Evolutionary conservation across 2,329 filamentous ascomycete genomes (phyloP).

Genomic region (Calonectria crousiana): DNA sequence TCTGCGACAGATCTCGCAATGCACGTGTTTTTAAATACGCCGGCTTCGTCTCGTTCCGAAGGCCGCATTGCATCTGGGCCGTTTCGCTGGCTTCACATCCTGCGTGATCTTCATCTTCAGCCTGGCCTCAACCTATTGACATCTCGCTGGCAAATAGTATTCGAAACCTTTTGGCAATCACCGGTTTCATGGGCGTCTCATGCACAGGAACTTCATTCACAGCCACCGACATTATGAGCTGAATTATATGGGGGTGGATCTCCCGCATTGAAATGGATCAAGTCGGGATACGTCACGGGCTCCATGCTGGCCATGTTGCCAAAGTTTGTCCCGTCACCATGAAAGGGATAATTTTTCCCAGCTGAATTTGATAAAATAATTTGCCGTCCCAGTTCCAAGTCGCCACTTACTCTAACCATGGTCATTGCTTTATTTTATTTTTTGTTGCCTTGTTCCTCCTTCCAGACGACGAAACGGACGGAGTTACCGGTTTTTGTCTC

Average conservation of each 20-base stretch:
- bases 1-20: constrained; percentile 11
- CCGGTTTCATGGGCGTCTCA: constrained; percentile 25
- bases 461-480: not conserved
- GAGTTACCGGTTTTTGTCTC: not conserved
- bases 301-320: not conserved
- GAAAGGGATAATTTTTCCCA: not conserved
- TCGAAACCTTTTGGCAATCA: not conserved
- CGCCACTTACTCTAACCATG: not conserved
- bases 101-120: constrained; percentile 14
- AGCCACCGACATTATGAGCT: constrained; percentile 6
- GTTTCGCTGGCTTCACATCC: constrained; percentile 4
- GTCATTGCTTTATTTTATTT: not conserved
- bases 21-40: not conserved
- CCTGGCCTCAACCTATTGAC: constrained; percentile 1
- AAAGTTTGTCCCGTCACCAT: not conserved
- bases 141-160: not conserved
- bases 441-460: not conserved
- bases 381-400: not conserved
- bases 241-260: constrained; percentile 20
- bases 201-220: not conserved
- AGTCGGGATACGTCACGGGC: constrained; percentile 1
- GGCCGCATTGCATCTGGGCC: constrained; percentile 16
- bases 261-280: constrained; percentile 10
- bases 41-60: constrained; percentile 22
- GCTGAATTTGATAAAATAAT: not conserved